Percentiles rank a stretch among this genome's conserved stretches.
phyloP scores from a whole-genome alignment of 129 eudicot species.

The Escallonia rubra region DNA sequence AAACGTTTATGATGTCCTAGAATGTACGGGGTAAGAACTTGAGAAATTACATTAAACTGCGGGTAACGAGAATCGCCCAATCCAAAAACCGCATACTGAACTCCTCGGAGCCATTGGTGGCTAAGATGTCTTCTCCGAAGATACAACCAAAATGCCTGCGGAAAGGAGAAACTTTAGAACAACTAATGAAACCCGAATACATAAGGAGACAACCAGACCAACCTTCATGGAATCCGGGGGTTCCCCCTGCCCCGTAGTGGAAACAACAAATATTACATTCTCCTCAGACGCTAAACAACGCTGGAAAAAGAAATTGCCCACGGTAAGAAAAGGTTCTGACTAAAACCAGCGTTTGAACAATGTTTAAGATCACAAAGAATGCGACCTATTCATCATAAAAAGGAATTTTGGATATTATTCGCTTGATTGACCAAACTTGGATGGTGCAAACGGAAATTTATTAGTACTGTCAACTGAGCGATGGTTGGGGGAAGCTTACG shows the following conservation, averaged over 20 bases:
- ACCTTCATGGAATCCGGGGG: constrained; percentile 93
- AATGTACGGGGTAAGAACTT: no score
- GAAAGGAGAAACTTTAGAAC: neutral
- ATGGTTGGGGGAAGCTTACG: no score
- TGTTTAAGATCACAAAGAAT: no score
- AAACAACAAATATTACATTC: constrained; percentile 77
- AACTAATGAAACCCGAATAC: no score
- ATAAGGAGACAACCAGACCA: constrained; percentile 3
- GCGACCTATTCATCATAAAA: no score
- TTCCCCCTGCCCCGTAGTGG: constrained; percentile 98
- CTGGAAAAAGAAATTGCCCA: constrained; percentile 16
- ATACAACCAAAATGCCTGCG: constrained; percentile 80
- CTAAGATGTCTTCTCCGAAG: constrained; percentile 69
- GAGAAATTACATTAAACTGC: constrained; percentile 69
- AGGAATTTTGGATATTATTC: no score
- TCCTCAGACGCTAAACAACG: constrained; percentile 43
- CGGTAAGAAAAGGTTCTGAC: no score
- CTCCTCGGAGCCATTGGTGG: constrained; percentile 62
- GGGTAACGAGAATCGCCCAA: constrained; percentile 97
- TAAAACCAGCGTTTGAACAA: no score
- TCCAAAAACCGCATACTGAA: constrained; percentile 88
- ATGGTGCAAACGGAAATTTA: no score
- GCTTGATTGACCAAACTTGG: no score
- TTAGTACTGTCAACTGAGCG: no score
- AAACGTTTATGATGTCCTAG: no score